Base-by-base conservation (phyloP, 768 basidiomycete genomes). In the Galerina sulciceps region DNA sequence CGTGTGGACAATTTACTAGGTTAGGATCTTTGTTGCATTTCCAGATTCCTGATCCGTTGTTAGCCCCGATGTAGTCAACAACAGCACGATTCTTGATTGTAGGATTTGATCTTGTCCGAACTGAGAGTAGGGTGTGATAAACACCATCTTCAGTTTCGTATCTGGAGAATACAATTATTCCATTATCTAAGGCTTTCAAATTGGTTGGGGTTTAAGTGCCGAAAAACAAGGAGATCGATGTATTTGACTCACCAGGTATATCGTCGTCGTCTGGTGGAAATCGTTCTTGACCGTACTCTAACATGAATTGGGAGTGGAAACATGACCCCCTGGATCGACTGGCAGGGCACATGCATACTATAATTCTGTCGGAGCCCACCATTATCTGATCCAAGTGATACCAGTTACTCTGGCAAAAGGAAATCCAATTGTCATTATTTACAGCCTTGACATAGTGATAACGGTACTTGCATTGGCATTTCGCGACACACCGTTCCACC, bases 11-110 rank as follows among this genome's bases (percentile, higher is more conserved):
- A 17, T 40, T 4, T 2, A 22, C 3, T 10, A 45, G 22, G 41
- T 36, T 53, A 6, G 49, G 34, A 23, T 65, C 55, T 4, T 22
- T 47, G 23, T 18, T 53, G 46, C 64, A 65, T 10, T 15, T 49
- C 61, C 64, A 65, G 1, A 35, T 50, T 2, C 64, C 61, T 22
- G 45, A 20, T 1, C 64, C 55, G 13, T 57, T 20, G 34, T 65
- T 55, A 4, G 14, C 35, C 4, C 64, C 64, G 0, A n/a, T 36
- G 35, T 62, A 52, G 35, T 62, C 58, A 0, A 65, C 51, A 8
- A 65, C 49, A 15, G 49, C 54, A 13, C 57, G 42, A 26, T 58
- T 56, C 34, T 59, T 61, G 3, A 64, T 53, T n/a, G 43, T 59
- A 5, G 57, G 17, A 6, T 47, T 17, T n/a, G 35, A 22, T 8